These are phyloP conservation scores for Leccinum ochraceum DNA, from an alignment of 768 basidiomycete species.

Conservation along the genomic window DNA sequence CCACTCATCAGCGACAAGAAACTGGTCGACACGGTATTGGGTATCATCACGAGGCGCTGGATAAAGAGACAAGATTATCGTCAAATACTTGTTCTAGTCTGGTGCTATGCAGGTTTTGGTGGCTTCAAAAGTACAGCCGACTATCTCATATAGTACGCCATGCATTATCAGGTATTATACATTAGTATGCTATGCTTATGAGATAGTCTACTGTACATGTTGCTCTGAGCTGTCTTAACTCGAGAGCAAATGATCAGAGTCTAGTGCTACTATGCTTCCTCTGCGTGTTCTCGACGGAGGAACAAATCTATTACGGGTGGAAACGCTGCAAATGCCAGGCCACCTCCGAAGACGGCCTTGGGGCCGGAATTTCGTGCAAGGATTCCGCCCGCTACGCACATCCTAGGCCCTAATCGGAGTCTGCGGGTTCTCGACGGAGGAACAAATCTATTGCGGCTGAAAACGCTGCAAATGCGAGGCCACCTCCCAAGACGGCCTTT, in stretches of 20 bases:
- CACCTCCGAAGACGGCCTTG: conserved; percentile 84
- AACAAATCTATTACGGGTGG: conserved; percentile 87
- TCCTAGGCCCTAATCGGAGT: conserved; percentile 26
- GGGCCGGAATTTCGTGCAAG: conserved; percentile 84
- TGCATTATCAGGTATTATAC: no score
- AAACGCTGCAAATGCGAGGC: conserved; percentile 90
- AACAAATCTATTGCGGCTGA: conserved; percentile 88
- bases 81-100: conserved; percentile 87
- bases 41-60: conserved; percentile 72
- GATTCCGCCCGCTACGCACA: conserved; percentile 27
- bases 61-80: conserved; percentile 88
- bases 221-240: no score
- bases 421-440: conserved; percentile 74
- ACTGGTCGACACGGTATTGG: neutral
- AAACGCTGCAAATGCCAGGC: conserved; percentile 90
- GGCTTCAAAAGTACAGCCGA: conserved; percentile 73
- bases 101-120: conserved; percentile 95
- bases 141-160: neutral
- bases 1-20: no score
- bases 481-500: conserved; percentile 82
- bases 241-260: no score
- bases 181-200: no score
- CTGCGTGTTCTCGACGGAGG: conserved; percentile 75
- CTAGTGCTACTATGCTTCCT: conserved; percentile 46
- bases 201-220: no score